Evolutionary conservation across 2,329 filamentous ascomycete genomes (phyloP).

Genomic region (Aureobasidium melanogenum): DNA sequence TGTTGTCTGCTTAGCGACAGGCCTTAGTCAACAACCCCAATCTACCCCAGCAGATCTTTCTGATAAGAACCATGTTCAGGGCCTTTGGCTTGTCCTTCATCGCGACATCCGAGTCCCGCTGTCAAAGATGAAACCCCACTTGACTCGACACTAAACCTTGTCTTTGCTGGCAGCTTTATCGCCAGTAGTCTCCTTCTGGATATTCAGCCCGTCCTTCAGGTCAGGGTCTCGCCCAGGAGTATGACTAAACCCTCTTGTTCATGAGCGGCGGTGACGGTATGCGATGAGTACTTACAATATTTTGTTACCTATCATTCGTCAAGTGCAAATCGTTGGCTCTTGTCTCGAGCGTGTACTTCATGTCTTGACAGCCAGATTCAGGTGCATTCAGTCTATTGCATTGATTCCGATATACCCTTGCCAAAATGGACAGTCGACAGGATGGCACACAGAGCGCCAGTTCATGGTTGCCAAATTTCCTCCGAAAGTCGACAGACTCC

Average conservation of each 20-base stretch:
- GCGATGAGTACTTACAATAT: neutral
- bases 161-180: neutral
- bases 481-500: slow-evolving; percentile 11
- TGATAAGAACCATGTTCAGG: neutral
- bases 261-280: neutral
- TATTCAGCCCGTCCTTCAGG: neutral
- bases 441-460: slow-evolving; percentile 17
- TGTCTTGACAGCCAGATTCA: neutral
- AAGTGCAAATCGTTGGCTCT: neutral
- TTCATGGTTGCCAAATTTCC: slow-evolving; percentile 21
- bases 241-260: slow-evolving; percentile 3
- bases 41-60: slow-evolving; percentile 4
- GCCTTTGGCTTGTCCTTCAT: neutral
- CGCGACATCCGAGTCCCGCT: neutral
- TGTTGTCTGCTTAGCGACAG: slow-evolving; percentile 1
- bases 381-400: neutral
- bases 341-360: neutral
- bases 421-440: slow-evolving; percentile 20
- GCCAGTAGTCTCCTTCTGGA: neutral
- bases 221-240: neutral
- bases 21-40: slow-evolving; percentile 2
- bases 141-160: neutral
- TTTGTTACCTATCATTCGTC: neutral
- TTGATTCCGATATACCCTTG: neutral
- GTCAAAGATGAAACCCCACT: neutral